phyloP scores from a whole-genome alignment of 106 monocot genomes.

The Dioscorea dumetorum region DNA sequence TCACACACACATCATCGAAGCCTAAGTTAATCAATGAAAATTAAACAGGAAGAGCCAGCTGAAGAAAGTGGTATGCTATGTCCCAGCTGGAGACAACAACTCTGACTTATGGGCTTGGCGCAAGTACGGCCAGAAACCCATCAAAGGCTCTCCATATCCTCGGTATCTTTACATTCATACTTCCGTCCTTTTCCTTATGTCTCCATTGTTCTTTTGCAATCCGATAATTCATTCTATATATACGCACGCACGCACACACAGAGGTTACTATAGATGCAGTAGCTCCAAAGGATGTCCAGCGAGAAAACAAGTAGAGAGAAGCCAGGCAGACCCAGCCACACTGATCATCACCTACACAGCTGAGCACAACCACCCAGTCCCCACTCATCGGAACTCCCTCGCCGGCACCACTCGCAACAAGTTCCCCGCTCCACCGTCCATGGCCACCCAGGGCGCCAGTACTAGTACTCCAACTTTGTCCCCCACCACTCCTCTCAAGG shows the following conservation, averaged over 20 bases:
- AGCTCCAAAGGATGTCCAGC: constrained; percentile 10
- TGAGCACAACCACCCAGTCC: constrained; percentile 56
- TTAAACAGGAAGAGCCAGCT: constrained; percentile 4
- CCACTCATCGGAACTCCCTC: constrained; percentile 72
- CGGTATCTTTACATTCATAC: not conserved
- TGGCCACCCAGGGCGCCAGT: not conserved
- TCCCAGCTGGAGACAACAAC: not conserved
- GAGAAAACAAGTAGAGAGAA: constrained; percentile 40
- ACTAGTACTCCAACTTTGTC: not conserved
- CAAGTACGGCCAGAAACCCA: constrained; percentile 14
- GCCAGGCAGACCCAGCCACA: constrained; percentile 29
- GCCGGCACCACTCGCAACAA: constrained; percentile 55
- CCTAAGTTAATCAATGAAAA: not conserved
- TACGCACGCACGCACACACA: not conserved
- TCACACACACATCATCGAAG: not conserved
- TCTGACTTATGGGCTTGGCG: constrained; percentile 15
- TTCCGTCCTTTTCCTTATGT: not conserved
- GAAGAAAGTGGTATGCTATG: constrained; percentile 4
- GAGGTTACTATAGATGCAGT: constrained; percentile 11
- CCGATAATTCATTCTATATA: too few species aligned
- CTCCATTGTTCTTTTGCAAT: not conserved
- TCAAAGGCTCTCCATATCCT: constrained; percentile 10
- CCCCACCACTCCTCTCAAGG: constrained; percentile 11
- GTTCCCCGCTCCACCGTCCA: constrained; percentile 11
- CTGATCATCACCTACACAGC: constrained; percentile 49